Evolutionary conservation across 495 filamentous ascomycete genomes (phyloP).

Genomic region (Aspergillus carlsbadensis): DNA sequence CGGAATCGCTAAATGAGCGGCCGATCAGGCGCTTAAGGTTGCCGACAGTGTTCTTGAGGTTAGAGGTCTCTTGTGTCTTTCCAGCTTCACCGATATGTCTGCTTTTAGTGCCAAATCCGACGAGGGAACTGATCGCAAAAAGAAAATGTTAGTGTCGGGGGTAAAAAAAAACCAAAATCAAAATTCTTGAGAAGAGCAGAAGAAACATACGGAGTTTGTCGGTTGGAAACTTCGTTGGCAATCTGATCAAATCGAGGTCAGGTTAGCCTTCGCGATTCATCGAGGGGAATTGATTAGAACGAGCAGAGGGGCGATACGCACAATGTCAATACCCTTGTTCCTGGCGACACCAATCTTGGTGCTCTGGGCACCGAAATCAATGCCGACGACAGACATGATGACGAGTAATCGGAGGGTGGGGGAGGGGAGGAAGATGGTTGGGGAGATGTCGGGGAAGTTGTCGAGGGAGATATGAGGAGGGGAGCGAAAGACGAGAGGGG

Average conservation of each 20-base stretch:
- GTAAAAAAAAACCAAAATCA: background rate
- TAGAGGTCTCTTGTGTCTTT: slow-evolving; percentile 98
- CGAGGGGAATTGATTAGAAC: slow-evolving; percentile 3
- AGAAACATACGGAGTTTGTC: slow-evolving; percentile 79
- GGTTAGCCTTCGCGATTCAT: slow-evolving; percentile 22
- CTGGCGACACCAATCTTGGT: slow-evolving; percentile 96
- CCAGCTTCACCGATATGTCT: slow-evolving; percentile 92
- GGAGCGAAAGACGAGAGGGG: slow-evolving; percentile 18
- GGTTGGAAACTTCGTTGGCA: slow-evolving; percentile 98
- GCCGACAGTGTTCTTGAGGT: slow-evolving; percentile 96
- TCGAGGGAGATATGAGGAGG: slow-evolving; percentile 35
- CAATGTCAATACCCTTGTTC: slow-evolving; percentile 98
- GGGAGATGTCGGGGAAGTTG: slow-evolving; percentile 19
- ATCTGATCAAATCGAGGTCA: slow-evolving; percentile 55
- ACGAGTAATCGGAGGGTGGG: slow-evolving; percentile 20
- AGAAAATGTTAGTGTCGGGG: slow-evolving; percentile 32
- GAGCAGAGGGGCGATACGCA: slow-evolving; percentile 54
- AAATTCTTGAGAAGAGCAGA: background rate
- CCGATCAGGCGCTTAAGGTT: slow-evolving; percentile 91
- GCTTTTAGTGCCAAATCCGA: slow-evolving; percentile 90
- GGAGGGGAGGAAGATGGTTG: too few species aligned
- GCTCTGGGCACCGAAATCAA: slow-evolving; percentile 96
- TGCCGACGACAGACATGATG: slow-evolving; percentile 76
- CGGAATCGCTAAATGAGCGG: slow-evolving; percentile 81
- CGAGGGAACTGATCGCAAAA: slow-evolving; percentile 65